Evolutionary conservation across 495 filamentous ascomycete genomes (phyloP), one percentile per base, ranked within the genome.

Genomic region (Neurospora hispaniola): DNA sequence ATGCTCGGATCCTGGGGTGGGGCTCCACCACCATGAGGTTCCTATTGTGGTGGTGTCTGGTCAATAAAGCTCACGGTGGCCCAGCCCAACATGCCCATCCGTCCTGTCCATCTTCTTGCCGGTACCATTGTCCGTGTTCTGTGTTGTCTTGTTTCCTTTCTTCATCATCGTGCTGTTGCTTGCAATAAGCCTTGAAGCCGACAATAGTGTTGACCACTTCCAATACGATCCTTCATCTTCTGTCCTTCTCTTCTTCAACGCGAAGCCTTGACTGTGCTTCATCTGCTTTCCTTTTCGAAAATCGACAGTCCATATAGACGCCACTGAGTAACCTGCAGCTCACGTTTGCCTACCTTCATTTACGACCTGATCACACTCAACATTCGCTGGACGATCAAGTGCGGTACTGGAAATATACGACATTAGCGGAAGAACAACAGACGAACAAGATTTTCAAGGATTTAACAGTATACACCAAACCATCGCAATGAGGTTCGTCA

Each of bases 401-500:
- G 27, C 71, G 38, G 35, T 43, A 72, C 42, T 66, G 39, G 12
- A 72, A 59, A 0, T 59, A 14, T 23, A 59, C 23, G 48, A 59
- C 48, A 3, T 11, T 14, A 27, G 20, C 20, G 20, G 2, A 68
- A 70, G 27, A 69, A 16, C 18, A 20, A 23, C 70, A n/a, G 54
- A 76, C 46, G 12, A 27, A 10, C n/a, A 23, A 40, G 39, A 10
- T 11, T 40, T 40, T 10, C 10, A 74, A 59, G 12, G 11, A 18
- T 11, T 39, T 5, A 12, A 42, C 35, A 7, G 40, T 9, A 72
- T 54, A 27, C 20, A 18, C 35, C 46, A 27, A 38, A 3, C 5
- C 23, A 31, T 27, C 46, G 31, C 20, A n/a, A 79, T 80, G 76
- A 78, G 78, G 74, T 82, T 78, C 68, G 70, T 78, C 72, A 82